Conservation (phyloP, 331 rosid genomes). For the Rhamnella rubrinervis region DNA sequence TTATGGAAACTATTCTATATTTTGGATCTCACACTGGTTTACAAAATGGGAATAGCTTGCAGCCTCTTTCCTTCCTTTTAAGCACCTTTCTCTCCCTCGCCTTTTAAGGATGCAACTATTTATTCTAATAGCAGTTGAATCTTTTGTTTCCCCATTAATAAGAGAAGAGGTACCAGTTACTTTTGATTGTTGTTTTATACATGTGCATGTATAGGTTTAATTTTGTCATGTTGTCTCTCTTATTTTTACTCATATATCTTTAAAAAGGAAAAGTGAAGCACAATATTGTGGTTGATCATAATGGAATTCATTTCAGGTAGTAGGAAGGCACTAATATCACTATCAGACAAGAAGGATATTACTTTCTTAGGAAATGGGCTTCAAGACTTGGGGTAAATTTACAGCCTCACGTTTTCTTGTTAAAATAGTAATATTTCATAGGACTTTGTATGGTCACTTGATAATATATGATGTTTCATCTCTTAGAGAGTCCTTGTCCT, state of each 20-base stretch:
- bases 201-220: constrained; percentile 25
- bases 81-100: constrained; percentile 64
- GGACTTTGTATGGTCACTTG: neutral
- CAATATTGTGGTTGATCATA: too few species aligned
- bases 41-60: too few species aligned
- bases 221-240: neutral
- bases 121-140: too few species aligned
- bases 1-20: too few species aligned
- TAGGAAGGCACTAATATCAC: constrained; percentile 78
- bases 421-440: neutral
- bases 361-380: constrained; percentile 75
- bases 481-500: neutral
- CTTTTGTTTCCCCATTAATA: too few species aligned
- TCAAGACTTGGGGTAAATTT: constrained; percentile 74
- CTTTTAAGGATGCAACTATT: too few species aligned
- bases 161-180: constrained; percentile 64
- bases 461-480: neutral
- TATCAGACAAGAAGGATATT: constrained; percentile 83
- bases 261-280: neutral
- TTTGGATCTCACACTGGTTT: neutral
- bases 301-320: constrained; percentile 41
- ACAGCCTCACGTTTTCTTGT: neutral
- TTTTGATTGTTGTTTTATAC: constrained; percentile 53
- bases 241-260: neutral
- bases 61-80: constrained; percentile 31